phyloP scores from a whole-genome alignment of 768 basidiomycete species.

The Neoboletus brunneissimus region DNA sequence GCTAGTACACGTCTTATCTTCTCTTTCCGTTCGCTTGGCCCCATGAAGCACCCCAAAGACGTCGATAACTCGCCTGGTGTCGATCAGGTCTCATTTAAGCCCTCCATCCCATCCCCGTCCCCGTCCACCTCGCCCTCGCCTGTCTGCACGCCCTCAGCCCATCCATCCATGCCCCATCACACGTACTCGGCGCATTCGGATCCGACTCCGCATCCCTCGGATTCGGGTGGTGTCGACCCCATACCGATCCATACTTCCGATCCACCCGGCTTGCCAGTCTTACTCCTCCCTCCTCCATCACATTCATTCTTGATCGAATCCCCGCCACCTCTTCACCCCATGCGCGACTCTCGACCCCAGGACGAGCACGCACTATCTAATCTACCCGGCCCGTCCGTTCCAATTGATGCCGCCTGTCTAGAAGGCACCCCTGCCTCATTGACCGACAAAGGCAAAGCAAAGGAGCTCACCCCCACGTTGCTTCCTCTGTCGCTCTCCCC shows the following conservation, averaged over 20 bases:
- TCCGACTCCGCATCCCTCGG: neutral
- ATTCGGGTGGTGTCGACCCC: neutral
- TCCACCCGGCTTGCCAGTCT: conserved; percentile 16
- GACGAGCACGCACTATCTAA: conserved; percentile 22
- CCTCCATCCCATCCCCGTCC: neutral
- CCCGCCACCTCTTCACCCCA: neutral
- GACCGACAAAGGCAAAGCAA: conserved; percentile 54
- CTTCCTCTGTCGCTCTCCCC: conserved; percentile 64
- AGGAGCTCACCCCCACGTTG: conserved; percentile 52
- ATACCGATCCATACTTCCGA: neutral
- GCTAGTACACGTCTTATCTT: conserved; percentile 10
- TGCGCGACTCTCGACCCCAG: conserved; percentile 7
- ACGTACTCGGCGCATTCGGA: conserved; percentile 15
- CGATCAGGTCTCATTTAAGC: conserved; percentile 4
- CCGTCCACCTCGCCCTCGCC: conserved; percentile 1
- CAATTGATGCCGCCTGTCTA: conserved; percentile 9
- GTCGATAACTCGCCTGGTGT: conserved; percentile 45
- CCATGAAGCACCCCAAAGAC: conserved; percentile 39
- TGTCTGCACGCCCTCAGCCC: conserved; percentile 10
- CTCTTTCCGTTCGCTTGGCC: conserved; percentile 21
- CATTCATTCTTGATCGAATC: conserved; percentile 9
- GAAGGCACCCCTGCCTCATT: conserved; percentile 26
- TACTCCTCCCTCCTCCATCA: conserved; percentile 10
- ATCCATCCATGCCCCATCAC: conserved; percentile 10
- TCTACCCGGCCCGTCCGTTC: conserved; percentile 22